Evolutionary conservation across 2,329 filamentous ascomycete genomes (phyloP), one percentile per base, ranked within the genome.

Genomic region (Diaporthe longicolla): DNA sequence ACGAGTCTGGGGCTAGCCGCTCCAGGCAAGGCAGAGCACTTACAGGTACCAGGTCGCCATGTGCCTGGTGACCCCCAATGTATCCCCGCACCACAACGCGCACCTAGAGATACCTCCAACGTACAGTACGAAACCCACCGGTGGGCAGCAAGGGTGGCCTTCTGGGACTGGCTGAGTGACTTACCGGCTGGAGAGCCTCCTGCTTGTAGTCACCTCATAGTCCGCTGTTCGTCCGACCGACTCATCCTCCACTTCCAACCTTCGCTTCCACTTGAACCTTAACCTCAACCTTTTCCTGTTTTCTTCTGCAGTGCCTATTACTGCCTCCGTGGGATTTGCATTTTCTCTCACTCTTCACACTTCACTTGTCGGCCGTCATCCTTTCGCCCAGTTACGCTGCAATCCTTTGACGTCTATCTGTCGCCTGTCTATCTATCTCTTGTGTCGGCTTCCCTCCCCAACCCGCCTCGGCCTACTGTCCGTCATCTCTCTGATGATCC

Each of bases 201-300:
- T 59, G n/a, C 21, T n/a, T 50, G 45, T 43, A 61, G 73, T 75
- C 73, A 73, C 71, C 61, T 69, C 63, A 70, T 63, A 35, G 26
- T 72, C 26, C 59, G 32, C 71, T 71, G 68, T 32, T 70, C 17
- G 72, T 69, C 68, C 74, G 59, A 71, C 45, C 74, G 59, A 71
- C 45, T 75, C 71, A 57, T 63, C 66, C 59, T 71, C n/a, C 71
- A 55, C 58, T 32, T 48, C 65, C 66, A 70, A 59, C 61, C 59
- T 55, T 54, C 26, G 59, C 45, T 68, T 68, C 54, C 61, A 65
- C 61, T 57, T 24, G 17, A 50, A 57, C 57, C 54, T 48, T 63
- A 59, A 40, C 66, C 45, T 58, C 66, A 52, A 59, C 54, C 45
- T 63, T 29, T 52, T 50, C 52, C 40, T 50, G 57, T 32, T 43